These are phyloP conservation scores for Coniosporium apollinis DNA, from an alignment of 495 filamentous ascomycete species.

Conservation along the genomic window DNA sequence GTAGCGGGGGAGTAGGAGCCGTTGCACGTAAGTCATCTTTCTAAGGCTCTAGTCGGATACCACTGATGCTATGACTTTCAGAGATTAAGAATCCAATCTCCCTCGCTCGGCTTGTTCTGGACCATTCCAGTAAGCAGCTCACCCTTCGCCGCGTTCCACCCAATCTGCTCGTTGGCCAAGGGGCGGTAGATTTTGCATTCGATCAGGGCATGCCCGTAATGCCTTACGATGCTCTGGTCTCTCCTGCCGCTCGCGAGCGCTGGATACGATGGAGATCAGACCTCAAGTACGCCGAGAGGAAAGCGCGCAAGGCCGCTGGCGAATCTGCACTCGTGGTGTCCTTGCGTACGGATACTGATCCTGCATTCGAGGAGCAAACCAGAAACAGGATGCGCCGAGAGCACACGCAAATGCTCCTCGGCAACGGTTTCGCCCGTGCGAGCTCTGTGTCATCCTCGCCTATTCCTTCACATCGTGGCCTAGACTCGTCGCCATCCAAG, in stretches of 20 bases:
- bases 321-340: slow-evolving; percentile 33
- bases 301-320: slow-evolving; percentile 11
- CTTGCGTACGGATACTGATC: slow-evolving; percentile 42
- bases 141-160: slow-evolving; percentile 79
- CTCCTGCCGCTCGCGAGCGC: slow-evolving; percentile 53
- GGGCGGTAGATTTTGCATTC: slow-evolving; percentile 70
- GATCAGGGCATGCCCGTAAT: slow-evolving; percentile 54
- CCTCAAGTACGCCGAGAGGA: slow-evolving; percentile 37
- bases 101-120: slow-evolving; percentile 66
- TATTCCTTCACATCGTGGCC: background rate
- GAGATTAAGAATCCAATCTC: slow-evolving; percentile 87
- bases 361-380: slow-evolving; percentile 21
- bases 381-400: slow-evolving; percentile 11
- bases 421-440: slow-evolving; percentile 12
- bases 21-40: slow-evolving; percentile 50
- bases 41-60: background rate
- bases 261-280: slow-evolving; percentile 65
- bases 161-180: slow-evolving; percentile 72
- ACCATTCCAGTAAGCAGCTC: slow-evolving; percentile 50
- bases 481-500: background rate
- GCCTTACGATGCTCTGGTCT: slow-evolving; percentile 54
- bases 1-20: slow-evolving; percentile 85
- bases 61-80: slow-evolving; percentile 20
- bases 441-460: slow-evolving; percentile 4
- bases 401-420: slow-evolving; percentile 15